phyloP scores from a whole-genome alignment of 495 filamentous ascomycete species.

The Hyaloscypha variabilis region DNA sequence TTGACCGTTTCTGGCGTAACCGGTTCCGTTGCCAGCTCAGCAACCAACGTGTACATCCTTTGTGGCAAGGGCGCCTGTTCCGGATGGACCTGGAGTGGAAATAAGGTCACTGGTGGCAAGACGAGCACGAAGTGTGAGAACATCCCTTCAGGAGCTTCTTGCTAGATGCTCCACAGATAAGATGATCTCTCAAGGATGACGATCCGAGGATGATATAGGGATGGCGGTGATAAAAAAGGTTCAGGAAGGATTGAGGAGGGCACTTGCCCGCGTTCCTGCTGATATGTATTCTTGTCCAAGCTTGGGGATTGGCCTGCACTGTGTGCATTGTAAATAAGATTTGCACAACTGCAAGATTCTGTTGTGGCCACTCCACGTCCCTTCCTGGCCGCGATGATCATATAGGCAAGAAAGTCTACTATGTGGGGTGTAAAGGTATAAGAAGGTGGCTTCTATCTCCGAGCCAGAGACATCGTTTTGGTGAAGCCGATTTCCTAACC shows the following conservation, averaged over 20 bases:
- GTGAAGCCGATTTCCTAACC: too few species aligned
- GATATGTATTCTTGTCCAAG: conserved; percentile 3
- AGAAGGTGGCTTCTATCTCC: too few species aligned
- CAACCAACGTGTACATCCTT: conserved; percentile 54
- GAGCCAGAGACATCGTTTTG: too few species aligned
- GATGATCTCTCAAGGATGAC: neutral
- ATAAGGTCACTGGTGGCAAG: conserved; percentile 50
- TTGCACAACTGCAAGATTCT: neutral
- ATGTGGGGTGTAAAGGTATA: too few species aligned
- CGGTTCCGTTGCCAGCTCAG: conserved; percentile 49
- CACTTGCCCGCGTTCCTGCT: conserved; percentile 2
- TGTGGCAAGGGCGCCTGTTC: conserved; percentile 51
- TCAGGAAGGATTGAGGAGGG: neutral
- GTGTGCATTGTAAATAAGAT: neutral
- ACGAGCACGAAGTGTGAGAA: conserved; percentile 44
- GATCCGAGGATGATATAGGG: neutral
- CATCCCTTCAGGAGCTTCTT: conserved; percentile 44
- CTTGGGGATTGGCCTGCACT: neutral
- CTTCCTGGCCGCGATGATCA: too few species aligned
- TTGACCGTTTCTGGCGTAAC: conserved; percentile 55
- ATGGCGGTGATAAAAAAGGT: neutral
- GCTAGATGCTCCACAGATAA: conserved; percentile 30
- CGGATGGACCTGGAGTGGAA: conserved; percentile 52
- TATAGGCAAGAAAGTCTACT: too few species aligned
- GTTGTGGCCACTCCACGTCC: too few species aligned